A percentile compares a stretch with the other conserved stretches of the same genome.
phyloP scores from a whole-genome alignment of 1,284 basidiomycete species.

The Trichosporon asahii region DNA sequence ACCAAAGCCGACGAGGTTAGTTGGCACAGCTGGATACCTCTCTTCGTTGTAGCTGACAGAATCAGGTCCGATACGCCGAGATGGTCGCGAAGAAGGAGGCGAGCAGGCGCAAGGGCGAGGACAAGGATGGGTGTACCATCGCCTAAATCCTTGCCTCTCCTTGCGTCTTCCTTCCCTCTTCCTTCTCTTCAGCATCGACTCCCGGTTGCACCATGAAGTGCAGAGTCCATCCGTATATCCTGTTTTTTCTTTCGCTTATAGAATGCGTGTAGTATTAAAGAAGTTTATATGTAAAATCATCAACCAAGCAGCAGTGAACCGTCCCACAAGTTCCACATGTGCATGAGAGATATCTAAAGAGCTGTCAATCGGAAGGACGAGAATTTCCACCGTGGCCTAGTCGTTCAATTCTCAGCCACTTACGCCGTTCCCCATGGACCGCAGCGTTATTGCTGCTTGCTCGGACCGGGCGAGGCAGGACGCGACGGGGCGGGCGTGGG shows the following conservation, averaged over 20 bases:
- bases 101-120: constrained; percentile 31
- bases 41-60: constrained; percentile 4
- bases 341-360: constrained; percentile 14
- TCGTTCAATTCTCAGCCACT: too few relatives aligned
- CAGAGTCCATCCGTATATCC: background rate
- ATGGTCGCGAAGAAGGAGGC: constrained; percentile 43
- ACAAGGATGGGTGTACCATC: constrained; percentile 30
- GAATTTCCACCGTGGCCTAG: background rate
- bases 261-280: background rate
- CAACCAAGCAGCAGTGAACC: background rate
- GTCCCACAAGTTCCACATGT: background rate
- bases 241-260: background rate
- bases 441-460: background rate
- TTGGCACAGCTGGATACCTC: too few relatives aligned
- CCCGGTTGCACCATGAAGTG: background rate
- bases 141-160: constrained; percentile 13
- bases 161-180: background rate
- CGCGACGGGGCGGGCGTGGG: constrained; percentile 44
- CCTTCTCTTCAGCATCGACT: too few relatives aligned
- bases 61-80: constrained; percentile 49
- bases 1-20: constrained; percentile 51
- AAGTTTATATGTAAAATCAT: background rate
- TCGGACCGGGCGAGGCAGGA: constrained; percentile 37
- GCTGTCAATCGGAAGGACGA: constrained; percentile 14
- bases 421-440: too few relatives aligned